Base-by-base conservation (phyloP, 164 flowering plant species). In the Piper betle region DNA sequence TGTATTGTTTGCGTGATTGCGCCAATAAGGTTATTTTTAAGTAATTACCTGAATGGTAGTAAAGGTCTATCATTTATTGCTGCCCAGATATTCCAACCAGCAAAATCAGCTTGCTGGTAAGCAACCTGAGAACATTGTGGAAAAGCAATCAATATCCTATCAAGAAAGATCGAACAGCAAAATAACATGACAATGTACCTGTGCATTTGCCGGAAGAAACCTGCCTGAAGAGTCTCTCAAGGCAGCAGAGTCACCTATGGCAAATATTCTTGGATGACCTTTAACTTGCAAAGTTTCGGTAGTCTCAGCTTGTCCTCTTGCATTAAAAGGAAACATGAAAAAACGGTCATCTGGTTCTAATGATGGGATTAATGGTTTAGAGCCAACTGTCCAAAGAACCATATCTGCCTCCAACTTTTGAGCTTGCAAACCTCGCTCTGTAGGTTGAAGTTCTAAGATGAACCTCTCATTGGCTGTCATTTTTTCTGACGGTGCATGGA, bases 71-170 rank as follows among this genome's bases (percentile, higher is more conserved):
- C 81, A 69, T 87, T 93, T 65, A 93, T 90, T 64, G 96, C 99
- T 61, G 99, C 99, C 99, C 99, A 93, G 25, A 93, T 64, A 79
- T 93, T 93, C 99, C 97, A 93, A 69, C 97, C 97, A 64, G 92
- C 80, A 81, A 86, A 90, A 73, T 93, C 99, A 20, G 99, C 99
- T 78, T 93, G 88, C 74, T 90, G 99, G 76, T 87, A 87, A 55
- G 97, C 99, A 72, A 93, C 99, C 99, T 92, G 80, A 56, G 67
- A 66, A 57, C 33, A 55, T 57, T 52, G 39, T 58, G 38, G 39
- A 55, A 8, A 10, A 55, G 39, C 8, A 15, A 25, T 55, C 13
- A 38, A 25, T 17, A 25, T 11, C 3, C 33, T 25, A 7, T 55
- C 58, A 55, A 9, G 38, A 55, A 55, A 25, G 3, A 13, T 55